Base-by-base conservation (phyloP, 495 filamentous ascomycete genomes). In the Hyphodiscus hymeniophilus region DNA sequence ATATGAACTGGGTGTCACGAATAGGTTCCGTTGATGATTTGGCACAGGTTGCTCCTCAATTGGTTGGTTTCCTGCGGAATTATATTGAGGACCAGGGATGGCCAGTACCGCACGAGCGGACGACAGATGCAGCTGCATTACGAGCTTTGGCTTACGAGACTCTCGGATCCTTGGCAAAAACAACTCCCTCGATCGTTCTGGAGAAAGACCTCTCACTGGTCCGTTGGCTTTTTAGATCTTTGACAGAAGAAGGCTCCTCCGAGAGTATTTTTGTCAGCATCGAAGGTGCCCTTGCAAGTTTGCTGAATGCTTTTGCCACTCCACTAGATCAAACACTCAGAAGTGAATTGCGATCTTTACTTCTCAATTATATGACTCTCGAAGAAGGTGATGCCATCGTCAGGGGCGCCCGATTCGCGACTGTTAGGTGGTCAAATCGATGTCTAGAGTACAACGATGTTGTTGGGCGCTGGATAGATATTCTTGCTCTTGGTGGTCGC, bases 371-470 rank as follows among this genome's bases (percentile, higher is more conserved):
- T 47, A 89, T 89, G 81, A 67, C 61, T 38, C 60, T 75, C 34
- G 51, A 73, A 20, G 68, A 77, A 32, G 77, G 75, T 38, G 66
- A 70, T 38, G 62, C 58, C 16, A 58, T 76, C 11, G 70, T 77
- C 7, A 71, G 88, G 47, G 84, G 79, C 44, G 81, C 83, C 40
- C 80, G 87, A 7, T 91, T 88, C 64, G 78, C 85, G 16, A 84
- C 84, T n/a, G 77, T 92, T 3, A 82, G 89, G 20, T 96, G 89
- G 70, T 85, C 89, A 2, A 96, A 96, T 56, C 73, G 84, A n/a
- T 94, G 88, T 56, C 70, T 98, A 10, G 80, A 82, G 2, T 96
- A 84, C 51, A 71, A 66, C 30, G 87, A 94, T 58, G 72, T 88
- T 11, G 70, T 79, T 17, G 92, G 83, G 32, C 78, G 91, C 36